Conservation (phyloP, 2,329 filamentous ascomycete species). For the Cordyceps fumosorosea region DNA sequence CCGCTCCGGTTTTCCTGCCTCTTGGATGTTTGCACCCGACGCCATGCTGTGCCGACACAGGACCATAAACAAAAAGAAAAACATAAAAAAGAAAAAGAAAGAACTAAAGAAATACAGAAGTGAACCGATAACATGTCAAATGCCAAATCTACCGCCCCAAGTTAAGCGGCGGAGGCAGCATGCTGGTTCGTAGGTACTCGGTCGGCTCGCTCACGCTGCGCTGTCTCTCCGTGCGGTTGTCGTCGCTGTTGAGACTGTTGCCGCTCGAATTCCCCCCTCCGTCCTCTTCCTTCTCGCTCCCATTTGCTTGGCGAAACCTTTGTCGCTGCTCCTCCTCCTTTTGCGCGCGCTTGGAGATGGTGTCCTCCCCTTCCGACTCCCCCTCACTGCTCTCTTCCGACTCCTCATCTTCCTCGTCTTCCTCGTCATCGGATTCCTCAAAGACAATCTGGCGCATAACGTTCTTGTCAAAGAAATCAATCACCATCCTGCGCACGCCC, state of each 20-base stretch:
- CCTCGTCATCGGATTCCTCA: conserved; percentile 53
- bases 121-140: neutral
- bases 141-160: conserved; percentile 21
- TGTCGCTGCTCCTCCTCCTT: conserved; percentile 17
- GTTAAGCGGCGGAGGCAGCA: conserved; percentile 29
- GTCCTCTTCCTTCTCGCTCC: conserved; percentile 54
- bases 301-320: conserved; percentile 8
- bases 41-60: conserved; percentile 12
- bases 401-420: conserved; percentile 49
- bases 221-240: conserved; percentile 52
- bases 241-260: conserved; percentile 18
- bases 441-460: conserved; percentile 81
- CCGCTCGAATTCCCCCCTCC: conserved; percentile 36
- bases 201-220: conserved; percentile 43
- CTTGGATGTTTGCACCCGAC: neutral
- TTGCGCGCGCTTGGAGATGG: neutral
- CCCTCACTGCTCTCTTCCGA: conserved; percentile 39
- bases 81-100: neutral
- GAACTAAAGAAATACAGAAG: neutral
- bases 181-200: conserved; percentile 25
- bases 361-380: conserved; percentile 29
- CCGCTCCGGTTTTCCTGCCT: neutral
- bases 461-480: conserved; percentile 89
- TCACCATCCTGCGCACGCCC: conserved; percentile 78
- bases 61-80: neutral